Percentiles rank a stretch among this genome's conserved stretches.
Conservation (phyloP, 1,139 yeast genomes). For the Yamadazyma sp. region DNA sequence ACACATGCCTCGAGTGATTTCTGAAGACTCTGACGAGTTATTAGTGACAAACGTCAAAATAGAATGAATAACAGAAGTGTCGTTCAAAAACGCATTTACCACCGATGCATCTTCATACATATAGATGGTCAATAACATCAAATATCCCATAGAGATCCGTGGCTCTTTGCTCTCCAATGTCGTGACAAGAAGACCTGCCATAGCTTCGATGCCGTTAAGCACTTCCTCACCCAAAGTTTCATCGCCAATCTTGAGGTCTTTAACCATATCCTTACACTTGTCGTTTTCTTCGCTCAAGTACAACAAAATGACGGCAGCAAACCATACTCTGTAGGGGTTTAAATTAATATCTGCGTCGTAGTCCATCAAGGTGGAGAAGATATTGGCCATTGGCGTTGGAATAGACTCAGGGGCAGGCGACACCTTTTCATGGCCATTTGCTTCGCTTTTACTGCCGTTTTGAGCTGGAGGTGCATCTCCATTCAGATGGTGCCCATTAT, state of each 20-base stretch:
- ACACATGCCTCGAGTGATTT: constrained; percentile 73
- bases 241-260: constrained; percentile 64
- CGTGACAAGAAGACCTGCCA: constrained; percentile 72
- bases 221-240: constrained; percentile 71
- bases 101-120: constrained; percentile 75
- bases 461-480: too few species aligned
- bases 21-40: constrained; percentile 54
- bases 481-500: not conserved
- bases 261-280: constrained; percentile 51
- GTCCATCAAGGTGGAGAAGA: constrained; percentile 70
- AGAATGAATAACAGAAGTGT: constrained; percentile 63
- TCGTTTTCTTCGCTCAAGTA: constrained; percentile 60
- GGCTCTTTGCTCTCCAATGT: constrained; percentile 67
- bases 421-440: too few species aligned
- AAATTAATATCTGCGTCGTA: constrained; percentile 74
- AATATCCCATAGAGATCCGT: constrained; percentile 74
- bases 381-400: constrained; percentile 44
- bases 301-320: constrained; percentile 68
- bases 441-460: too few species aligned
- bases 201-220: constrained; percentile 72
- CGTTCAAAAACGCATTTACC: constrained; percentile 73
- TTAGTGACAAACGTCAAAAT: constrained; percentile 68
- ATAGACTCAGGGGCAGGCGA: not conserved
- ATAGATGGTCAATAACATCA: constrained; percentile 76
- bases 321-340: constrained; percentile 89